phyloP scores from a whole-genome alignment of 345 rosid species.

The Acer negundo region DNA sequence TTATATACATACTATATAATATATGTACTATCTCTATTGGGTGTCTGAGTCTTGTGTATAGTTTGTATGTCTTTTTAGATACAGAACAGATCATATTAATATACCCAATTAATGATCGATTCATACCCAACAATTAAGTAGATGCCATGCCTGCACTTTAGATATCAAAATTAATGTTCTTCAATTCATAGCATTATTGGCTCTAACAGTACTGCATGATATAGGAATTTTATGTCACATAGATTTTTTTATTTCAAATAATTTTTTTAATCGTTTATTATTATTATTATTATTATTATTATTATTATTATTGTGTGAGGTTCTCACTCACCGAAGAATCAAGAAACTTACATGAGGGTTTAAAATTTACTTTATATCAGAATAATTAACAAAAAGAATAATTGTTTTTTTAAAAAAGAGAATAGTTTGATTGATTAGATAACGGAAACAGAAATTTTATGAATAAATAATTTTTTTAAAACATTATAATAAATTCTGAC shows the following conservation, averaged over 20 bases:
- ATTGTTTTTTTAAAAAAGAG: background rate
- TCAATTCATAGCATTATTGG: background rate
- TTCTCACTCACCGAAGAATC: background rate
- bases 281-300: no score
- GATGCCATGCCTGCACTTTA: conserved; percentile 1
- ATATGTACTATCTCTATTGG: no score
- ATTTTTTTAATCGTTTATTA: no score
- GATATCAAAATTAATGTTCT: background rate
- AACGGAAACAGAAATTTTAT: background rate
- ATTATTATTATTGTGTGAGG: background rate
- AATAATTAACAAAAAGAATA: background rate
- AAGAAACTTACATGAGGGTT: background rate
- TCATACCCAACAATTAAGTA: background rate
- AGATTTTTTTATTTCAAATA: background rate
- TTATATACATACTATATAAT: no score
- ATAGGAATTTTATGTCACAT: background rate
- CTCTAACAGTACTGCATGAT: background rate
- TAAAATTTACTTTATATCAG: background rate
- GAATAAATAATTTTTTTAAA: no score
- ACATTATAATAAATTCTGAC: no score
- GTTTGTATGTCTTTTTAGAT: background rate
- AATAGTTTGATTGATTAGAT: background rate
- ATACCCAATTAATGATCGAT: background rate
- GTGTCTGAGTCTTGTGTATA: no score
- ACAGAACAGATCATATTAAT: background rate